Evolutionary conservation across 1,284 basidiomycete species (phyloP).

Genomic region (Phenoliferia sp.): DNA sequence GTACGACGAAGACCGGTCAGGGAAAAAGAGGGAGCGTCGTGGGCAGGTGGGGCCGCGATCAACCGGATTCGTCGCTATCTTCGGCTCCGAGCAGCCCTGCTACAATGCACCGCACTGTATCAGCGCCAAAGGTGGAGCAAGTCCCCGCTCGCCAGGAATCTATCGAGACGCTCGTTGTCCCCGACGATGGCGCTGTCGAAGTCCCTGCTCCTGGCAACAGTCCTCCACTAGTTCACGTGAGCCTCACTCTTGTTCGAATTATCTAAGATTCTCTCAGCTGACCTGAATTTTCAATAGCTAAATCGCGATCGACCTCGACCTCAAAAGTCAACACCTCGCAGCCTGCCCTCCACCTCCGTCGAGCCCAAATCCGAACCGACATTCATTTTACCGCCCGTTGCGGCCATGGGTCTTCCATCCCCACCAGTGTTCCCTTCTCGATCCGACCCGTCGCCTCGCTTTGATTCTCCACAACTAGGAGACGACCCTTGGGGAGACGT

Average conservation of each 20-base stretch:
- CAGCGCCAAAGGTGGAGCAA: not conserved
- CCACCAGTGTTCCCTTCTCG: not conserved
- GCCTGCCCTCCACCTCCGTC: not conserved
- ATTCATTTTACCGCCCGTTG: not conserved
- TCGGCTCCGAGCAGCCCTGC: not conserved
- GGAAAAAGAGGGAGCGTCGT: conserved; percentile 20
- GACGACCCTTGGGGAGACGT: not conserved
- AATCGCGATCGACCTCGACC: not conserved
- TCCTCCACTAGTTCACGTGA: conserved; percentile 4
- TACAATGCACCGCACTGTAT: too few relatives aligned
- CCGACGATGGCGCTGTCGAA: too few relatives aligned
- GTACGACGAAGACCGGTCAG: conserved; percentile 5
- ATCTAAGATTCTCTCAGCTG: not conserved
- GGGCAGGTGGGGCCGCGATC: conserved; percentile 23
- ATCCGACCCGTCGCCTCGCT: not conserved
- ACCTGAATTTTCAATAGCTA: not conserved
- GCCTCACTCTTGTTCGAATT: not conserved
- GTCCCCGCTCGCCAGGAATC: not conserved
- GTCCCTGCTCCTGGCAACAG: too few relatives aligned
- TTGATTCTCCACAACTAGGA: not conserved
- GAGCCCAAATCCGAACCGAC: not conserved
- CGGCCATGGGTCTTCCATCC: not conserved
- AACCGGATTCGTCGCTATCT: conserved; percentile 4
- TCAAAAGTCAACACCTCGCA: not conserved
- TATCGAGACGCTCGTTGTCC: too few relatives aligned